Conservation (phyloP, 1,284 basidiomycete species). For the Leccinum fuscescens region DNA sequence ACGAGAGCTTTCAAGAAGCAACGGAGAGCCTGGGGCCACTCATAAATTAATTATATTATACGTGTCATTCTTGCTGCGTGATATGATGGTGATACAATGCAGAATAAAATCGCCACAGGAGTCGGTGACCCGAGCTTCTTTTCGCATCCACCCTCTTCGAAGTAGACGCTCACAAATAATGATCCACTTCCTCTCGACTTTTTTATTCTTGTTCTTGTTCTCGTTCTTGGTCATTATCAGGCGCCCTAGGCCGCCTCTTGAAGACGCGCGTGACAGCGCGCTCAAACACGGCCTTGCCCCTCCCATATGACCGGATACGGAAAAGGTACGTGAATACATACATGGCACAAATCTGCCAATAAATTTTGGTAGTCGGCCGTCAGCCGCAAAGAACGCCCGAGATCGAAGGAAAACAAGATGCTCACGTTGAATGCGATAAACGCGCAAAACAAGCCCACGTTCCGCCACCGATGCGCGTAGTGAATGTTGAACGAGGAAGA, state of each 20-base stretch:
- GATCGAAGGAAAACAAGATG: slow-evolving; percentile 5
- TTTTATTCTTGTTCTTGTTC: background rate
- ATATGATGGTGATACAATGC: background rate
- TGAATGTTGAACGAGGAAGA: slow-evolving; percentile 44
- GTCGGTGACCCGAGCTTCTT: background rate
- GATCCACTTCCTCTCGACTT: background rate
- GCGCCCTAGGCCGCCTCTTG: background rate
- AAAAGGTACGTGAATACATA: slow-evolving; percentile 40
- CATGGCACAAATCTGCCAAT: slow-evolving; percentile 27
- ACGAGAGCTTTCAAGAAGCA: background rate
- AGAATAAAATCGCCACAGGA: background rate
- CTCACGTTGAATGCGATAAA: slow-evolving; percentile 51
- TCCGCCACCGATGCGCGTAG: slow-evolving; percentile 49
- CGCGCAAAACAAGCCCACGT: slow-evolving; percentile 47
- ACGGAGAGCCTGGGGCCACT: background rate
- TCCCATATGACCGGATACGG: slow-evolving; percentile 32
- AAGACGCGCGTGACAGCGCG: background rate
- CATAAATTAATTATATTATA: background rate
- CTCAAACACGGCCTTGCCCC: slow-evolving; percentile 5
- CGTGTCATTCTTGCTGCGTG: background rate
- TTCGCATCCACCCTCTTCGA: background rate
- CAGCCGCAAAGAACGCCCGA: background rate
- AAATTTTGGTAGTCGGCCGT: background rate
- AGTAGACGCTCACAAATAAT: background rate
- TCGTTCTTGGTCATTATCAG: background rate